Conservation (phyloP, 2,329 filamentous ascomycete species). For the Parafenestella ontariensis region DNA sequence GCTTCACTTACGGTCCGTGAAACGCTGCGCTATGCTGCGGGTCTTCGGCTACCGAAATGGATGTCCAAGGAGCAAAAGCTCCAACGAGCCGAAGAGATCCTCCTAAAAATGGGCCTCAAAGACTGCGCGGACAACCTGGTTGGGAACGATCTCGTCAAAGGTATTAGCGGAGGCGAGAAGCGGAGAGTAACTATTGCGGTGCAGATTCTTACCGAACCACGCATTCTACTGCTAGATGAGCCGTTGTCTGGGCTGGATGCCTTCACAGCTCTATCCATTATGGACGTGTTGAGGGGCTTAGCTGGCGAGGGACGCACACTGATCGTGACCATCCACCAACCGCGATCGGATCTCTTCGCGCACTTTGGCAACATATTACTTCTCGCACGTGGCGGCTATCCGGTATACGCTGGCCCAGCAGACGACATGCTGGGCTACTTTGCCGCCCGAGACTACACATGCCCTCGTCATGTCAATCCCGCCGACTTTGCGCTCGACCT, state of each 20-base stretch:
- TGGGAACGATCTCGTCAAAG: constrained; percentile 75
- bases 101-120: constrained; percentile 78
- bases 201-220: constrained; percentile 77
- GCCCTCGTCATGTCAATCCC: constrained; percentile 74
- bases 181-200: constrained; percentile 78
- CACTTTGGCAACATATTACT: constrained; percentile 76
- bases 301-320: constrained; percentile 76
- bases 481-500: constrained; percentile 80
- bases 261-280: constrained; percentile 77
- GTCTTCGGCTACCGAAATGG: constrained; percentile 72
- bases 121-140: constrained; percentile 79
- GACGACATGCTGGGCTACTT: constrained; percentile 72
- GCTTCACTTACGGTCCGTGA: constrained; percentile 79
- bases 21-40: constrained; percentile 71
- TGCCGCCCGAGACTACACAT: constrained; percentile 64
- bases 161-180: constrained; percentile 82
- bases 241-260: constrained; percentile 79
- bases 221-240: constrained; percentile 76
- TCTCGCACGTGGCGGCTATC: constrained; percentile 71
- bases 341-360: constrained; percentile 73
- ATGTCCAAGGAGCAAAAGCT: constrained; percentile 74
- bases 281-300: constrained; percentile 71
- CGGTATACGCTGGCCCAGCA: constrained; percentile 71
- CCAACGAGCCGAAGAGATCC: constrained; percentile 71
- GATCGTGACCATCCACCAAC: constrained; percentile 80